Percentiles rank a stretch among this genome's conserved stretches.
Evolutionary conservation across 2,329 filamentous ascomycete genomes (phyloP).

Genomic region (Penicillium sp.): DNA sequence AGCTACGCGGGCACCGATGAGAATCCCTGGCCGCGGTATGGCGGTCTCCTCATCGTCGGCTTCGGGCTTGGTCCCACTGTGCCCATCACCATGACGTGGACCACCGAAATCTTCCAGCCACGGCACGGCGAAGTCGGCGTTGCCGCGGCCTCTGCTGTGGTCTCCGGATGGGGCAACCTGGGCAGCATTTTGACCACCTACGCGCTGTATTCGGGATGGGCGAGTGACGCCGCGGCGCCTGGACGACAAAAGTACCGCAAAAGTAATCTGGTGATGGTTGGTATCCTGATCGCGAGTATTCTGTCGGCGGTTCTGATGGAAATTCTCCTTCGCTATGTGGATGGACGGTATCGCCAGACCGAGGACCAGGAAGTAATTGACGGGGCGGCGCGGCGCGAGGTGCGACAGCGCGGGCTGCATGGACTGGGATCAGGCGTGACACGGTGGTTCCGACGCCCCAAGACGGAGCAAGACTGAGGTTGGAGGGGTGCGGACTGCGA

Average conservation of each 20-base stretch:
- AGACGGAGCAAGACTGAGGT: constrained; percentile 8
- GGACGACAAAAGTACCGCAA: constrained; percentile 71
- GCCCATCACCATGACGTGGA: constrained; percentile 93
- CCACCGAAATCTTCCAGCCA: constrained; percentile 82
- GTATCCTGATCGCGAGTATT: constrained; percentile 76
- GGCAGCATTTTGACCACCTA: constrained; percentile 86
- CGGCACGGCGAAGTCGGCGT: constrained; percentile 89
- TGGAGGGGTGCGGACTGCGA: too few species aligned
- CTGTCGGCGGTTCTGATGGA: constrained; percentile 65
- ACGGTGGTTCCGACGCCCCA: constrained; percentile 15
- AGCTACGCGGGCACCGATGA: constrained; percentile 64
- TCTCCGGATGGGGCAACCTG: constrained; percentile 82
- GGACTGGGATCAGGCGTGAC: constrained; percentile 29
- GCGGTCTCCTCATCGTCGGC: constrained; percentile 82
- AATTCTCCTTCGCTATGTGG: constrained; percentile 54
- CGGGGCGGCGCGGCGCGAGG: constrained; percentile 38
- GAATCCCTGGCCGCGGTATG: constrained; percentile 79
- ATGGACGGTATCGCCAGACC: constrained; percentile 18
- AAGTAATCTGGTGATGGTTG: constrained; percentile 86
- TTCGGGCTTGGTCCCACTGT: constrained; percentile 89
- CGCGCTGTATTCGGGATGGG: constrained; percentile 84
- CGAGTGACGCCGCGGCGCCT: constrained; percentile 62
- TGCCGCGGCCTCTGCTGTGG: constrained; percentile 77
- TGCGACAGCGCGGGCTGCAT: constrained; percentile 36
- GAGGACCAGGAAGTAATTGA: constrained; percentile 25